phyloP scores from a whole-genome alignment of 306 rosid species.

The Cucumis hystrix region DNA sequence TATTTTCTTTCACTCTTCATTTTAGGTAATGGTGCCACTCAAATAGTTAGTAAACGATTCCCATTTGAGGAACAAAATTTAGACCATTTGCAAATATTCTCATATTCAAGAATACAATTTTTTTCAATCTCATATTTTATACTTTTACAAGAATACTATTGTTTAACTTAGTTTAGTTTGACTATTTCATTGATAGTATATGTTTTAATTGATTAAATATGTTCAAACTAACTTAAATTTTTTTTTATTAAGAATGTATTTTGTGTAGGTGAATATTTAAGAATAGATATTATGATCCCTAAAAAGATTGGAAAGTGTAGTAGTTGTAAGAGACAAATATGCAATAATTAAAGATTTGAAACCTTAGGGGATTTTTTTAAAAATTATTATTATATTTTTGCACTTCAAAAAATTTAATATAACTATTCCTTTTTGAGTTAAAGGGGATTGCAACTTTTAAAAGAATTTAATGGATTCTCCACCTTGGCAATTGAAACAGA shows the following conservation, averaged over 20 bases:
- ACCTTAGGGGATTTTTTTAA: neutral
- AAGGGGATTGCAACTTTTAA: neutral
- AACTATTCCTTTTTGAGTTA: slow-evolving; percentile 2
- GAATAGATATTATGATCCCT: neutral
- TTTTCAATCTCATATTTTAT: neutral
- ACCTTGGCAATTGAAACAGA: neutral
- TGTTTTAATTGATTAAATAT: too few species aligned
- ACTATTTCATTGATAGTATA: too few species aligned
- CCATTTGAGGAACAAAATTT: neutral
- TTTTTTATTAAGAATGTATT: neutral
- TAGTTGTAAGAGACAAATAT: neutral
- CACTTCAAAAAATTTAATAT: neutral
- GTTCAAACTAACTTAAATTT: too few species aligned
- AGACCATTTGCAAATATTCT: neutral
- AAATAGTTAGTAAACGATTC: neutral
- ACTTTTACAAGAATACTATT: too few species aligned
- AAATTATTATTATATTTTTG: neutral
- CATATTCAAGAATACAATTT: neutral
- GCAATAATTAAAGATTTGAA: neutral
- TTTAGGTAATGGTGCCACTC: neutral
- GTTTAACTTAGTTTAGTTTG: too few species aligned
- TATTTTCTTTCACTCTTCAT: neutral
- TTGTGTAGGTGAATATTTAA: neutral
- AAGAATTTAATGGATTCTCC: slow-evolving; percentile 2
- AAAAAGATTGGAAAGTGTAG: neutral